Base-by-base conservation (phyloP, 1,139 yeast genomes). In the Saccharomyces hybrid region DNA sequence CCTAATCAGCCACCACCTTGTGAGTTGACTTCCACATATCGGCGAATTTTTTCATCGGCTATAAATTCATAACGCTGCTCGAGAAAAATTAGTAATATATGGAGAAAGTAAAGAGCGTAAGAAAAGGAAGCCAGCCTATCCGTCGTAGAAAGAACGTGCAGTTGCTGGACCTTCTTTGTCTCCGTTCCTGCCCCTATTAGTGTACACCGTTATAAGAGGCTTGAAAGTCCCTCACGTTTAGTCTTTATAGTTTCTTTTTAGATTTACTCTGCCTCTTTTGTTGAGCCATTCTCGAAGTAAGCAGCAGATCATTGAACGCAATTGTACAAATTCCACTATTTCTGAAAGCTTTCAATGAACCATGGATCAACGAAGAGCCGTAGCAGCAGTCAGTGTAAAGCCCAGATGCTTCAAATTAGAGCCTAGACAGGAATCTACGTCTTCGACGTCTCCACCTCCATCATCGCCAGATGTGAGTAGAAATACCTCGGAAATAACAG, bases 341-440 rank as follows among this genome's bases (percentile, higher is more conserved):
- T 9, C 23, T 8, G 19, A 38, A 16, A 9, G 25, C 25, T 16
- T 16, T 38, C 42, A 16, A 38, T 38, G 42, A 14, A 38, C 13
- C 42, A 38, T 38, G 42, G 23, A 13, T 38, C 42, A 38, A 38
- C 5, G 42, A 38, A 38, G 23, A 38, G 4, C 42, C 13, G 19
- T 38, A 14, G 42, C 11, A 16, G 42, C 42, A 16, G 42, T 38
- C 11, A 38, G 42, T 11, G 42, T 38, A 38, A 38, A 38, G 13
- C 42, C 46, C 32, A 57, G 50, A 38, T 57, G 49, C 52, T 54
- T 57, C 32, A 55, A 55, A 48, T 41, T 57, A 46, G 56, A 53
- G 29, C 59, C 59, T 25, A 57, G 55, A 50, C 50, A 16, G 23
- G 42, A 27, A 47, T 27, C 27, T 11, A 9, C 14, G 14, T 23